phyloP scores from a whole-genome alignment of 805 yeast species.

The Yarrowia sp. region DNA sequence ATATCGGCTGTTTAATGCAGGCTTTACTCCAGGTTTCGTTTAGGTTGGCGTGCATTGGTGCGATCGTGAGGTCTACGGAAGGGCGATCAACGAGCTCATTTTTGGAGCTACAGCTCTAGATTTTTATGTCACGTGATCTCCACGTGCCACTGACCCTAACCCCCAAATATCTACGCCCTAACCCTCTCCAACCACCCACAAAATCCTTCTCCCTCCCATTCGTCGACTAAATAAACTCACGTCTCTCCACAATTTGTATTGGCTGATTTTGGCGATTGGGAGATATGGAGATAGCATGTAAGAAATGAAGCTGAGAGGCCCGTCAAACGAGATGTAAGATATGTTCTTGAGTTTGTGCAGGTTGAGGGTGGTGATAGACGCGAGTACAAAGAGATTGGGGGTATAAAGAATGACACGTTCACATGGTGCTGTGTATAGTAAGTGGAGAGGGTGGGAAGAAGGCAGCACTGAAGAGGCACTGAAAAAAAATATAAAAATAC shows the following conservation, averaged over 20 bases:
- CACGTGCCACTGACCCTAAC: no score
- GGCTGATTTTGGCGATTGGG: constrained; percentile 16
- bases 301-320: neutral
- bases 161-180: neutral
- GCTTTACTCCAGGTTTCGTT: neutral
- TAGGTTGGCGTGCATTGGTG: neutral
- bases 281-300: constrained; percentile 11
- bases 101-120: no score
- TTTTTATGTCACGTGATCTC: no score
- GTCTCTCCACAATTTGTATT: constrained; percentile 13
- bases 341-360: neutral
- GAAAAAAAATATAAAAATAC: no score
- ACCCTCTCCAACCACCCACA: no score
- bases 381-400: neutral
- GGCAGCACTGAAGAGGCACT: no score
- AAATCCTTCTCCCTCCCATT: neutral
- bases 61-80: neutral
- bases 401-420: neutral
- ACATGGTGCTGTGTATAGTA: neutral
- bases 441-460: neutral
- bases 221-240: neutral
- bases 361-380: no score
- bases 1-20: no score
- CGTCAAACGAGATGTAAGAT: neutral
- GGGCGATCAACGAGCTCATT: neutral